Evolutionary conservation across 495 filamentous ascomycete species (phyloP), one percentile per base, ranked within the genome.

Genomic region (Penicillium taxi): DNA sequence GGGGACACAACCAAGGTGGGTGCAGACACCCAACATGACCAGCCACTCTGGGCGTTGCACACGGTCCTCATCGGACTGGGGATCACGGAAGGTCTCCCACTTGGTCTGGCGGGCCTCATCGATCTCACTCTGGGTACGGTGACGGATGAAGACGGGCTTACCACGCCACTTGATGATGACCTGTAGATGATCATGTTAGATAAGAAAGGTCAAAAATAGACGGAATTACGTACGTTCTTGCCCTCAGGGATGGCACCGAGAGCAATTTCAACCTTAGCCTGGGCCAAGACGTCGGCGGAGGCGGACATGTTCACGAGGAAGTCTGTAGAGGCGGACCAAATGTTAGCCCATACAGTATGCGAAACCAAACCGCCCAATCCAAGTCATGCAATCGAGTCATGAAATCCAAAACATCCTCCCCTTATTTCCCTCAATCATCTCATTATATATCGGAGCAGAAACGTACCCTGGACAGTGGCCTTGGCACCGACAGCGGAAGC

Each of bases 161-260:
- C 93, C 93, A 70, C 93, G 82, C 93, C 93, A 99, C 75, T 99
- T 99, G 76, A 99, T 90, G 66, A 96, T 93, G 63, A 96, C 83
- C 86, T 93, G 50, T 47, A 36, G 37, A 41, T 35, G 21, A 26
- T 32, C 40, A 22, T 26, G 30, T n/a, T 4, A 13, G 26, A 13
- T 28, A 5, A 25, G 35, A 38, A 29, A 29, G 24, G 39, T 30
- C 11, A 29, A 33, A 39, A 6, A 24, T 1, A 35, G 9, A 30
- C n/a, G 9, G 25, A 23, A 13, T 33, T 14, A 50, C 83, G 53
- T 77, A 91, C 91, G 70, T 99, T 99, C 84, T 96, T 99, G 77
- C 93, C 91, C 74, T 96, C 90, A 26, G 93, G 91, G 56, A 99
- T 96, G 34, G 82, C 59, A 50, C 72, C 67, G 43, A 99, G 81